Base-by-base conservation (phyloP, 352 stramenopile species). In the Phytophthora agathidicida region DNA sequence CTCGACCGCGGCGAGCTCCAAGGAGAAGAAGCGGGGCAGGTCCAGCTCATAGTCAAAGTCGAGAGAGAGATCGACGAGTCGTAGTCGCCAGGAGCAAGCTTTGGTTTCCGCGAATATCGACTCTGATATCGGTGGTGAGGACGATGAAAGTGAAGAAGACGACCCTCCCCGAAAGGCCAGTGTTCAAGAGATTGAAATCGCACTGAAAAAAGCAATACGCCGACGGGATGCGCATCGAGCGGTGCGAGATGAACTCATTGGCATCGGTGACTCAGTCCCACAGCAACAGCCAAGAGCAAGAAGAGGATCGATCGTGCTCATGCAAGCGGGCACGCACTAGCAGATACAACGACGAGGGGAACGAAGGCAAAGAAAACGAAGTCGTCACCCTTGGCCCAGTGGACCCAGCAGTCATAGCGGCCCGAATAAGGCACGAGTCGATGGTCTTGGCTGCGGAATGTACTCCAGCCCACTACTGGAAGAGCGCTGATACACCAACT, bases 101-200 rank as follows among this genome's bases (percentile, higher is more conserved):
- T 14, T 50, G 43, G 27, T 50, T 38, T n/a, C 19, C 22, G n/a
- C 27, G 11, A 23, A 24, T 50, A 35, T 32, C 26, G 7, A 7
- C n/a, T 38, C 6, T 17, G 28, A 24, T 50, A 35, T 32, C 26
- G 7, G 11, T 22, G 38, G 11, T 17, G 28, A 37, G 10, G 17
- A 31, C 20, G 28, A 43, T 19, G 38, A 49, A 32, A 43, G 9
- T 20, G 39, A 51, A 23, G 43, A 10, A n/a, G 27, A 49, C 6
- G 41, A 37, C 17, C 43, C 43, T 50, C 8, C 17, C 5, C 30
- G 19, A 14, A 24, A n/a, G 44, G 16, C 23, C 13, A 33, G 17
- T 24, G 41, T 44, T 6, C n/a, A 39, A 27, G 51, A 60, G 37
- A 19, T 60, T 33, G 31, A 52, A 41, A 36, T 31, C 35, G 51